Evolutionary conservation across 2,329 filamentous ascomycete genomes (phyloP).

Genomic region (Alternaria dauci): DNA sequence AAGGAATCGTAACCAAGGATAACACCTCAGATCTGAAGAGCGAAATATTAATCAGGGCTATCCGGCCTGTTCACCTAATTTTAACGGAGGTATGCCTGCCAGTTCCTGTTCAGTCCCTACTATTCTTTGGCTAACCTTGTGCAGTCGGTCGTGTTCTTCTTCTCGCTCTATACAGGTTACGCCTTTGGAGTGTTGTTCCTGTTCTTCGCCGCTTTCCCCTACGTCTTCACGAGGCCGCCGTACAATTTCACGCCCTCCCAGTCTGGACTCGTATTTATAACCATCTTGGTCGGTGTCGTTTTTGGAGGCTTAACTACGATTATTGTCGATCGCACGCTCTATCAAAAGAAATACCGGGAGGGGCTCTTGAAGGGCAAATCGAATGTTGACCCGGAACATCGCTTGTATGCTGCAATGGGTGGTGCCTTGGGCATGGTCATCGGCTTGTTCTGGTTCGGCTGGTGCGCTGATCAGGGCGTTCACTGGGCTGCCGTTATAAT

Average conservation of each 20-base stretch:
- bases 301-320: constrained; percentile 42
- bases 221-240: constrained; percentile 41
- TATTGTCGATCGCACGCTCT: constrained; percentile 48
- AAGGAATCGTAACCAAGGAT: background rate
- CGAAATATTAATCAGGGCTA: constrained; percentile 53
- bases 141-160: constrained; percentile 46
- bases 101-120: background rate
- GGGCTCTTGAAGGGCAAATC: constrained; percentile 35
- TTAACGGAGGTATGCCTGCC: constrained; percentile 37
- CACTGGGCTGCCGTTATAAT: constrained; percentile 60
- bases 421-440: constrained; percentile 63
- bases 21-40: constrained; percentile 26
- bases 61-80: constrained; percentile 61
- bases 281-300: constrained; percentile 44
- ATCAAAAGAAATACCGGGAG: constrained; percentile 43
- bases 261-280: constrained; percentile 45
- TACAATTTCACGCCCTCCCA: constrained; percentile 43
- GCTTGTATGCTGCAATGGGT: constrained; percentile 67
- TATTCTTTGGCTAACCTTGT: background rate
- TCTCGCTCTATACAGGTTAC: constrained; percentile 49
- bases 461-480: constrained; percentile 59
- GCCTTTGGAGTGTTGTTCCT: constrained; percentile 48
- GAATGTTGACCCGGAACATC: constrained; percentile 62
- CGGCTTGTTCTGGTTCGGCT: constrained; percentile 68
- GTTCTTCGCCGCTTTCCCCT: constrained; percentile 48